Evolutionary conservation across 352 stramenopile species (phyloP).

Genomic region (Phytophthora agathidicida): DNA sequence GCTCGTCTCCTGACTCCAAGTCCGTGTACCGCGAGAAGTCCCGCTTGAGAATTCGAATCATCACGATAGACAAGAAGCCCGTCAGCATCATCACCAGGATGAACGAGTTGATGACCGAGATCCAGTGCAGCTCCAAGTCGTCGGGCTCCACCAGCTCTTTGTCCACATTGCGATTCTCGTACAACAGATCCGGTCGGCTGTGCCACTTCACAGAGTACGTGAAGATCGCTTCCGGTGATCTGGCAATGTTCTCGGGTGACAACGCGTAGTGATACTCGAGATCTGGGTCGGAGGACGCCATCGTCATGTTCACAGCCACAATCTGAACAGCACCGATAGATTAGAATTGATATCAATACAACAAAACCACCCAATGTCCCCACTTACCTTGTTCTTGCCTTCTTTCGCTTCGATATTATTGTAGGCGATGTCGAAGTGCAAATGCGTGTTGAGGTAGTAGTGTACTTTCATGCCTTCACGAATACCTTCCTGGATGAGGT

Average conservation of each 20-base stretch:
- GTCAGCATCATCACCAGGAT: slow-evolving; percentile 98
- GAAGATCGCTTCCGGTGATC: slow-evolving; percentile 78
- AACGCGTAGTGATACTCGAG: slow-evolving; percentile 69
- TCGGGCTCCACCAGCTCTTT: slow-evolving; percentile 56
- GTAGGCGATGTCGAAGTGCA: slow-evolving; percentile 96
- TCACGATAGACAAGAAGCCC: slow-evolving; percentile 96
- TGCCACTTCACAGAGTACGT: slow-evolving; percentile 98
- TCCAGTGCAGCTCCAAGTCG: slow-evolving; percentile 95
- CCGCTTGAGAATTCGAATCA: slow-evolving; percentile 97
- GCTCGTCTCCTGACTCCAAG: slow-evolving; percentile 88
- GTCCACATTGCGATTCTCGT: slow-evolving; percentile 88
- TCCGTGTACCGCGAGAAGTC: slow-evolving; percentile 98
- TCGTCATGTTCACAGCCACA: slow-evolving; percentile 76
- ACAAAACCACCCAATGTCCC: not conserved
- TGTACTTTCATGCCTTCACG: slow-evolving; percentile 62
- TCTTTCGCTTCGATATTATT: slow-evolving; percentile 90
- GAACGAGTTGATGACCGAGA: slow-evolving; percentile 99
- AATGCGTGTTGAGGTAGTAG: slow-evolving; percentile 96
- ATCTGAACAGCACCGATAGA: slow-evolving; percentile 37
- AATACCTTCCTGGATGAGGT: slow-evolving; percentile 74
- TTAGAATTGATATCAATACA: not conserved
- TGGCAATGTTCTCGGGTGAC: slow-evolving; percentile 43
- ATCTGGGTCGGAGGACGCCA: slow-evolving; percentile 57
- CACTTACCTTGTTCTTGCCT: slow-evolving; percentile 70
- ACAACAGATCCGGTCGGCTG: slow-evolving; percentile 83